These are phyloP conservation scores for Microbotryum lychnidis-dioicae DNA, from an alignment of 1,284 basidiomycete species.

Conservation along the genomic window DNA sequence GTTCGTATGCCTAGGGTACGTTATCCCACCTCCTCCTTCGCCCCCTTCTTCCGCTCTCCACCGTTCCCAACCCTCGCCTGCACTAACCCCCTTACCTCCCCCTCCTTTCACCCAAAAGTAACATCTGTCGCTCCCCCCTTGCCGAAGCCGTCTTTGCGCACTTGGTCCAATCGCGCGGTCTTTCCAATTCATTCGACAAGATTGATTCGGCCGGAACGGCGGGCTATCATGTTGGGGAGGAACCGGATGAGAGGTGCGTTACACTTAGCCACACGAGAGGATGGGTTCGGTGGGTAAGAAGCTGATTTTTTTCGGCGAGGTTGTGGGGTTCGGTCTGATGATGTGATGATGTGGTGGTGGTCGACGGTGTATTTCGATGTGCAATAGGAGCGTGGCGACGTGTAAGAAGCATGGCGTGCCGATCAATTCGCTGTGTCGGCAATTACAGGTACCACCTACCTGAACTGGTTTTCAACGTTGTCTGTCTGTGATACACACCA, in stretches of 20 bases:
- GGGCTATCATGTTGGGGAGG: slow-evolving; percentile 34
- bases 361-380: too few relatives aligned
- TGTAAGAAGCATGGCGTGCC: slow-evolving; percentile 30
- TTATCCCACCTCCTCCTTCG: not conserved
- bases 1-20: slow-evolving; percentile 19
- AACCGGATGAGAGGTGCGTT: slow-evolving; percentile 28
- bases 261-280: too few relatives aligned
- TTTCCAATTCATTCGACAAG: slow-evolving; percentile 17
- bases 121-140: slow-evolving; percentile 25
- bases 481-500: too few relatives aligned
- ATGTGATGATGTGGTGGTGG: too few relatives aligned
- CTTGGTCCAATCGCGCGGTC: slow-evolving; percentile 23
- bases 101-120: not conserved
- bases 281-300: too few relatives aligned
- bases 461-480: not conserved
- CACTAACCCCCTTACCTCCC: not conserved
- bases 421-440: slow-evolving; percentile 24
- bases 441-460: slow-evolving; percentile 17
- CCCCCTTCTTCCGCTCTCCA: not conserved
- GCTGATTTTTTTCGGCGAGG: too few relatives aligned
- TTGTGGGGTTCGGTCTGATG: too few relatives aligned
- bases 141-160: slow-evolving; percentile 34
- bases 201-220: slow-evolving; percentile 32
- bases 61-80: too few relatives aligned
- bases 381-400: slow-evolving; percentile 10